A percentile compares a stretch with the other conserved stretches of the same genome.
phyloP scores from a whole-genome alignment of 1,139 yeast species.

The Hemisphaericaspora lyxosophila region DNA sequence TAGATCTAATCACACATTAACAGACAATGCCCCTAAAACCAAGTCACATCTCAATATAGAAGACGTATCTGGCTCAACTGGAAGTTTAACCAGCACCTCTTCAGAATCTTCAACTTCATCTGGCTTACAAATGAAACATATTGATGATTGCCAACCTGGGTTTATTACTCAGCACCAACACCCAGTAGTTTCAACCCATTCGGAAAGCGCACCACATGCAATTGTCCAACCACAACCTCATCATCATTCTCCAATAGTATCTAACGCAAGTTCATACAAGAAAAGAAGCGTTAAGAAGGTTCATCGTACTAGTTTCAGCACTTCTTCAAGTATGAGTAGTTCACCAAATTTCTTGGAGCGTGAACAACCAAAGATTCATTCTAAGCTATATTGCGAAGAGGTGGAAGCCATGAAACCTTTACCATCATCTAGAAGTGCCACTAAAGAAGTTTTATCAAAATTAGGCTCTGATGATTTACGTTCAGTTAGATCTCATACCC shows the following conservation, averaged over 20 bases:
- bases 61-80: constrained; percentile 3
- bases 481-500: constrained; percentile 64
- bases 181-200: background rate
- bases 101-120: constrained; percentile 4
- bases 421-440: constrained; percentile 14
- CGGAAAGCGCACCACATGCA: constrained; percentile 1
- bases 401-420: constrained; percentile 8
- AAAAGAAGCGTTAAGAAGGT: background rate
- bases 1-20: background rate
- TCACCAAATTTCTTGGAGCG: constrained; percentile 15
- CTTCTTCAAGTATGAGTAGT: constrained; percentile 10
- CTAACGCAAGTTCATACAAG: background rate
- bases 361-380: constrained; percentile 37
- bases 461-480: constrained; percentile 40
- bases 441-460: constrained; percentile 33
- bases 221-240: constrained; percentile 10
- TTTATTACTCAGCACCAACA: too few species aligned
- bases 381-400: constrained; percentile 32
- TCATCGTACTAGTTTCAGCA: background rate
- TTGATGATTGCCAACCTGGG: too few species aligned
- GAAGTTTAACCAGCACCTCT: constrained; percentile 5
- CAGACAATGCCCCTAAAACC: background rate
- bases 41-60: constrained; percentile 2
- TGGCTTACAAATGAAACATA: constrained; percentile 1
- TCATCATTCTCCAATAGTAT: constrained; percentile 4